phyloP scores from a whole-genome alignment of 306 rosid genomes.

The Ormosia semicastrata region DNA sequence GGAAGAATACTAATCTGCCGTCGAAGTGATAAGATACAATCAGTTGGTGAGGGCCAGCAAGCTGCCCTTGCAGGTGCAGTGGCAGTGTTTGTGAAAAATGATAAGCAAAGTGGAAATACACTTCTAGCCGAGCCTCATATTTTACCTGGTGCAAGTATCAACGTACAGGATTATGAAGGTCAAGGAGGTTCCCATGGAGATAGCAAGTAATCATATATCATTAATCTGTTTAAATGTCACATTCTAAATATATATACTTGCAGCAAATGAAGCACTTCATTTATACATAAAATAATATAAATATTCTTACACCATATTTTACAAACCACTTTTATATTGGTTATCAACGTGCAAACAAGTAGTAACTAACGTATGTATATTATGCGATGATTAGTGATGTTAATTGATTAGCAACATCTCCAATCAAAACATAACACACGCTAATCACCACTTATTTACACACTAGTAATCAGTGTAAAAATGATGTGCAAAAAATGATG shows the following conservation, averaged over 20 bases:
- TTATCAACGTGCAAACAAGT: no score
- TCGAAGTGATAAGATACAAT: constrained; percentile 35
- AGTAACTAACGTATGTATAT: no score
- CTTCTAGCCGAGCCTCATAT: constrained; percentile 39
- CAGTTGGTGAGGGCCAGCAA: constrained; percentile 20
- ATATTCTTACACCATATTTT: no score
- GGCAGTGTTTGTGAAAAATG: constrained; percentile 46
- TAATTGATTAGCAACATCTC: no score
- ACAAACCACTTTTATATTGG: no score
- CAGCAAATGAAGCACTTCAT: neutral
- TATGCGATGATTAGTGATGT: no score
- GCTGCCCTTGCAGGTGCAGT: constrained; percentile 50
- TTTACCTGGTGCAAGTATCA: constrained; percentile 30
- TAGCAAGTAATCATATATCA: neutral
- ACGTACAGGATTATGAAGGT: neutral
- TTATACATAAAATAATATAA: no score
- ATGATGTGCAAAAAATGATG: no score
- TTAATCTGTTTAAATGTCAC: neutral
- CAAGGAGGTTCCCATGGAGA: neutral
- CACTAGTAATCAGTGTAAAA: no score
- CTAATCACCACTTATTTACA: no score
- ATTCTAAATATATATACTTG: neutral
- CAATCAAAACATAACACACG: no score
- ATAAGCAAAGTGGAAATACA: constrained; percentile 15
- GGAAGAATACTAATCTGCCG: constrained; percentile 52